Conservation (phyloP, 1,284 basidiomycete genomes). For the Hypsizygus ulmarius region DNA sequence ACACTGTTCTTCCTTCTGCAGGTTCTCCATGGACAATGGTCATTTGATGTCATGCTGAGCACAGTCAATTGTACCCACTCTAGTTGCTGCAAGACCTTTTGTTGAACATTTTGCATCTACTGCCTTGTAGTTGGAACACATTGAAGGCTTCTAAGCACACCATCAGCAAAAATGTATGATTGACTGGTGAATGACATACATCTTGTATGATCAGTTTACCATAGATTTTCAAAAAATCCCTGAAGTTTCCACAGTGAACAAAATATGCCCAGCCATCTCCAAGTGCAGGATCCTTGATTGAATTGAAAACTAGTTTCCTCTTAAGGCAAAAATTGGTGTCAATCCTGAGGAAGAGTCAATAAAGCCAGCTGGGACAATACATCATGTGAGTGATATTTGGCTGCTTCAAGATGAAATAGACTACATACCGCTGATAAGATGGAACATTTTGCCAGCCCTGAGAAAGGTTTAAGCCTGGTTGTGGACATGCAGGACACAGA, state of each 20-base stretch:
- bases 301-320: constrained; percentile 7
- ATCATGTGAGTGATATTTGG: no score
- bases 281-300: constrained; percentile 3
- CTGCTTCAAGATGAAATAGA: no score
- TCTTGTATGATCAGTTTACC: no score
- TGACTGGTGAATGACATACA: no score
- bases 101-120: constrained; percentile 18
- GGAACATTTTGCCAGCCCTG: not conserved
- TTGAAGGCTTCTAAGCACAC: not conserved
- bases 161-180: no score
- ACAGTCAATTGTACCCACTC: constrained; percentile 25
- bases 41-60: constrained; percentile 28
- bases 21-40: constrained; percentile 24
- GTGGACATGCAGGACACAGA: constrained; percentile 3
- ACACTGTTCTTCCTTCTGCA: constrained; percentile 28
- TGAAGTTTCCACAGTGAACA: not conserved
- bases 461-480: constrained; percentile 1
- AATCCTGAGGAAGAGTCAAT: constrained; percentile 8
- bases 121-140: constrained; percentile 26
- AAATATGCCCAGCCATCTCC: constrained; percentile 11
- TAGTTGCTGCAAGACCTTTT: constrained; percentile 21
- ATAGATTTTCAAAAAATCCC: no score
- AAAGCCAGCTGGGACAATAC: constrained; percentile 3
- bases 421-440: no score
- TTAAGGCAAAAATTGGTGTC: constrained; percentile 10